phyloP scores from a whole-genome alignment of 2,329 filamentous ascomycete genomes.

The Lecanoromycetidae sp. region DNA sequence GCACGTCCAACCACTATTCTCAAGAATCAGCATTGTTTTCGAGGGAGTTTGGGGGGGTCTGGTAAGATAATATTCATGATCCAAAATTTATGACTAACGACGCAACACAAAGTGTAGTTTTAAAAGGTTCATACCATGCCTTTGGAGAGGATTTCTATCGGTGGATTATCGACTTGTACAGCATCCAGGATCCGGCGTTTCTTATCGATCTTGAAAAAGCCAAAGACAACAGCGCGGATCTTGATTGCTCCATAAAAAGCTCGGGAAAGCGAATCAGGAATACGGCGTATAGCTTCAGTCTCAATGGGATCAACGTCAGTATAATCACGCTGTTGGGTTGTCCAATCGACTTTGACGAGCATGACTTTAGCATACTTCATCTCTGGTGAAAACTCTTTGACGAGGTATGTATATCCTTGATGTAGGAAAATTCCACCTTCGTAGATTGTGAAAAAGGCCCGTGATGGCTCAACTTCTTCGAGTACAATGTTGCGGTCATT shows the following conservation, averaged over 20 bases:
- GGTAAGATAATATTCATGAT: too few species aligned
- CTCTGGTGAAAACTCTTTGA: slow-evolving; percentile 76
- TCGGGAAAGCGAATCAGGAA: slow-evolving; percentile 49
- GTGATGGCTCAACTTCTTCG: slow-evolving; percentile 88
- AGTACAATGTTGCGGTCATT: slow-evolving; percentile 72
- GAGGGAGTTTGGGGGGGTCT: too few species aligned
- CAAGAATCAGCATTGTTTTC: too few species aligned
- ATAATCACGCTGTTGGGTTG: slow-evolving; percentile 80
- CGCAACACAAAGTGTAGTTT: too few species aligned
- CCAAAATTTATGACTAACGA: too few species aligned
- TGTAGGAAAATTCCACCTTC: slow-evolving; percentile 95
- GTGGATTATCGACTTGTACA: slow-evolving; percentile 79
- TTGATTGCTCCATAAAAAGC: slow-evolving; percentile 81
- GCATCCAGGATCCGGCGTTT: slow-evolving; percentile 78
- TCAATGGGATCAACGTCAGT: slow-evolving; percentile 91
- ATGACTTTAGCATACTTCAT: slow-evolving; percentile 75
- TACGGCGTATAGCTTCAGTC: slow-evolving; percentile 71
- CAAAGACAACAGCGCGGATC: slow-evolving; percentile 80
- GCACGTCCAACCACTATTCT: slow-evolving; percentile 83
- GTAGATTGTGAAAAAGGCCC: slow-evolving; percentile 93
- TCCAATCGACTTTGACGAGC: slow-evolving; percentile 87
- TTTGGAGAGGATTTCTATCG: slow-evolving; percentile 70
- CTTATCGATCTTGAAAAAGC: slow-evolving; percentile 94
- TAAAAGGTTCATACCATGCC: too few species aligned
- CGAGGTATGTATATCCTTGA: slow-evolving; percentile 84